Evolutionary conservation across 345 rosid genomes (phyloP), one percentile per base, ranked within the genome.

Genomic region (Salix udensis): DNA sequence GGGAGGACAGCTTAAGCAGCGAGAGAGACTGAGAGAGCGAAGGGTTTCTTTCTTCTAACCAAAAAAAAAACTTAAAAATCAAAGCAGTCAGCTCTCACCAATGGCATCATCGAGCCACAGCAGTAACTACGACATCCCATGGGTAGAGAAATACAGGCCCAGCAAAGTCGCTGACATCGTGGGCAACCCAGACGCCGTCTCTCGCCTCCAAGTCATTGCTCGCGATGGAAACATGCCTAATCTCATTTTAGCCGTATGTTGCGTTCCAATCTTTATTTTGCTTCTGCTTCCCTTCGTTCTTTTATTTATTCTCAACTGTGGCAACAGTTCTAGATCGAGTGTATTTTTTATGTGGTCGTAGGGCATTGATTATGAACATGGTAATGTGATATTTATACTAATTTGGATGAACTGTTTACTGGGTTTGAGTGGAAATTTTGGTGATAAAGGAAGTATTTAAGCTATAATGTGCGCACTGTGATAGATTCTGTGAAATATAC

Each of bases 211-310:
- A 86, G 97, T 93, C 86, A 90, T 96, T 42, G 96, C 98, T 77
- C 96, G 87, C 77, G 96, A 92, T 73, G 97, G 99, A 76, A 96
- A 96, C 92, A 93, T 96, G 97, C 97, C 97, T n/a, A 89, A 93
- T 74, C 88, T 96, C 76, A 93, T 96, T 71, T 76, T 96, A 37
- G 84, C 99, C 10, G 97, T 96, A 71, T 46, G 79, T 68, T 96
- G 67, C 61, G 80, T 65, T 34, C 31, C 4, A 44, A 6, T 4
- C 40, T 62, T 24, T n/a, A 14, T 68, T 6, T 14, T 58, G 30
- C 7, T 50, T 19, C 23, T 46, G 58, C 15, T 66, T 10, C 9
- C 50, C 60, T n/a, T 68, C 67, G 18, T 12, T 77, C 67, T 52
- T 18, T 7, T 66, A 26, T 34, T 31, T 30, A 14, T 66, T 66